phyloP scores from a whole-genome alignment of 2,329 filamentous ascomycete species.

The Neobulgaria alba region DNA sequence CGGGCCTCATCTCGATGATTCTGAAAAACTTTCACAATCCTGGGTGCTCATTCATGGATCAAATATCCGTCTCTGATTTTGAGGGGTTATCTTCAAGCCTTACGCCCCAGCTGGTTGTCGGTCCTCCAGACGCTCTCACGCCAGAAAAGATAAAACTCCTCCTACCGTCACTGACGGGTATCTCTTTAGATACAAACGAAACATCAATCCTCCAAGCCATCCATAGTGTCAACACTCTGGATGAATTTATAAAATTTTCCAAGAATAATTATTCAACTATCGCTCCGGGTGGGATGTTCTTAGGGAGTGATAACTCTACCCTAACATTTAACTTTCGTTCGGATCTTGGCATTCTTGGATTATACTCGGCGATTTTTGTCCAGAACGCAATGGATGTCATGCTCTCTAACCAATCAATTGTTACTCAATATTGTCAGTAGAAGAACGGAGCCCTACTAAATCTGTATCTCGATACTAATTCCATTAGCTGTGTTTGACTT shows the following conservation, averaged over 20 bases:
- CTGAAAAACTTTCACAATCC: slow-evolving; percentile 46
- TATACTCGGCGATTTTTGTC: slow-evolving; percentile 46
- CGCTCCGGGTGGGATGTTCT: slow-evolving; percentile 69
- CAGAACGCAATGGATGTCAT: slow-evolving; percentile 57
- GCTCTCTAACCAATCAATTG: no score
- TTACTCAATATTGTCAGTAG: slow-evolving; percentile 51
- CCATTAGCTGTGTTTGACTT: slow-evolving; percentile 53
- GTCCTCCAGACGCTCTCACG: slow-evolving; percentile 28
- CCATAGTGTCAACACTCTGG: slow-evolving; percentile 45
- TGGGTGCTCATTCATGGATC: slow-evolving; percentile 41
- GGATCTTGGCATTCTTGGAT: slow-evolving; percentile 53
- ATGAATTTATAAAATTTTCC: slow-evolving; percentile 60
- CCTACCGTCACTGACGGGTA: no score
- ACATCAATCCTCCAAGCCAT: slow-evolving; percentile 4
- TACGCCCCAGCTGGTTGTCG: slow-evolving; percentile 27
- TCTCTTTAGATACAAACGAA: slow-evolving; percentile 5
- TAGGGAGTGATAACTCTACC: slow-evolving; percentile 50
- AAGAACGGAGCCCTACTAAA: no score
- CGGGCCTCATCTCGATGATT: slow-evolving; percentile 68
- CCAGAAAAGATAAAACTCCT: slow-evolving; percentile 13
- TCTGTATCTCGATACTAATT: not conserved
- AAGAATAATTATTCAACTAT: slow-evolving; percentile 52
- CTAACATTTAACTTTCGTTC: slow-evolving; percentile 49
- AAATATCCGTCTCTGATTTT: slow-evolving; percentile 32
- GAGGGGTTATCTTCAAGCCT: slow-evolving; percentile 5